Evolutionary conservation across 2,329 filamentous ascomycete species (phyloP).

Genomic region (Zymoseptoria pseudotritici): DNA sequence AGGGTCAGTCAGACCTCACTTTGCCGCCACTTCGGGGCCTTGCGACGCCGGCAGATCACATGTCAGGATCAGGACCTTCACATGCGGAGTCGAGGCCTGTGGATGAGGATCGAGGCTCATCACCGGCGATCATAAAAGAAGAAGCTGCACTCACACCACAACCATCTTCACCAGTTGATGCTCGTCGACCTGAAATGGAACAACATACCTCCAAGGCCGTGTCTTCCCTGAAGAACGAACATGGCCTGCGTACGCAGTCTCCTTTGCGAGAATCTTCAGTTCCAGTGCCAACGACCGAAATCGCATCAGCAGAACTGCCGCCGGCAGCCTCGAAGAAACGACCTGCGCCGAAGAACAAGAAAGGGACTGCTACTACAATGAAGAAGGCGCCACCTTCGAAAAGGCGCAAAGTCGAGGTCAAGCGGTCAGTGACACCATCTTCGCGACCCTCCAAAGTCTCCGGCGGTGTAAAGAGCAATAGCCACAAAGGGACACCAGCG

Average conservation of each 20-base stretch:
- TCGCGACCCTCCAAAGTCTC: constrained; percentile 30
- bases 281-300: constrained; percentile 34
- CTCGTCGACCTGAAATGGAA: constrained; percentile 26
- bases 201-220: constrained; percentile 37
- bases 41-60: constrained; percentile 12
- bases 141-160: constrained; percentile 34
- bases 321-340: constrained; percentile 35
- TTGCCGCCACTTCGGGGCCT: constrained; percentile 37
- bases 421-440: constrained; percentile 36
- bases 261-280: constrained; percentile 34
- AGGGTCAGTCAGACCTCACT: constrained; percentile 27
- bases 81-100: constrained; percentile 2
- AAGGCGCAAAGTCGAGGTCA: constrained; percentile 37
- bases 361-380: constrained; percentile 38
- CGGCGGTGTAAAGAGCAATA: constrained; percentile 23
- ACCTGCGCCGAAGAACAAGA: constrained; percentile 39
- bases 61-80: constrained; percentile 17
- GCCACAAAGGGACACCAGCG: constrained; percentile 37
- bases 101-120: constrained; percentile 18
- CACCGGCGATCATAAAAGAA: constrained; percentile 33
- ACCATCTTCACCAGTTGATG: constrained; percentile 27
- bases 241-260: constrained; percentile 33
- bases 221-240: constrained; percentile 39
- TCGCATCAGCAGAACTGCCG: constrained; percentile 20
- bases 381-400: constrained; percentile 38